Evolutionary conservation across 2,329 filamentous ascomycete genomes (phyloP).

Genomic region (Ciborinia camelliae): DNA sequence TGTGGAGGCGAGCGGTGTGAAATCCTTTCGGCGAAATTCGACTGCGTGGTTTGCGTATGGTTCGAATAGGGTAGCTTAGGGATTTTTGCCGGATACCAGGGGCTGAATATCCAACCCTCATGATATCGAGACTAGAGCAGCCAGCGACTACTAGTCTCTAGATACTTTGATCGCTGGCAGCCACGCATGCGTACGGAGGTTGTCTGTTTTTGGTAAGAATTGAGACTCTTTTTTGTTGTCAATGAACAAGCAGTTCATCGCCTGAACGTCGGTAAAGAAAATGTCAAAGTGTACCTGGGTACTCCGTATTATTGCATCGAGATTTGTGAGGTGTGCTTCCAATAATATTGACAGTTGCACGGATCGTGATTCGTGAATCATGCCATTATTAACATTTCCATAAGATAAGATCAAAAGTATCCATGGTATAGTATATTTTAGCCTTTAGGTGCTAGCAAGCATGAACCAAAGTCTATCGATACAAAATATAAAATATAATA

Average conservation of each 20-base stretch:
- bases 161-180: slow-evolving; percentile 15
- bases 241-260: neutral
- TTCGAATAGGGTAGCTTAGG: neutral
- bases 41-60: neutral
- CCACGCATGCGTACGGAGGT: slow-evolving; percentile 12
- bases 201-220: slow-evolving; percentile 7
- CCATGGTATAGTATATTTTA: neutral
- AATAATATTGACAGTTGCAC: neutral
- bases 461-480: neutral
- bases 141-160: neutral
- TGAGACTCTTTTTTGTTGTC: neutral
- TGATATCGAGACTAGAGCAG: neutral
- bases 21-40: slow-evolving; percentile 9
- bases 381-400: neutral
- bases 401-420: neutral
- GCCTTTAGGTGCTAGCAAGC: neutral
- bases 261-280: slow-evolving; percentile 12
- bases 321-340: neutral
- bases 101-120: slow-evolving; percentile 4
- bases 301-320: neutral
- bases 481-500: too few species aligned
- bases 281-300: neutral
- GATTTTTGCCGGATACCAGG: slow-evolving; percentile 14
- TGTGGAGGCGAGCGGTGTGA: slow-evolving; percentile 15
- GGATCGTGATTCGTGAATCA: neutral